Percentiles rank a stretch among this genome's conserved stretches.
Conservation (phyloP, 129 eudicot species). For the Cynara cardunculus region DNA sequence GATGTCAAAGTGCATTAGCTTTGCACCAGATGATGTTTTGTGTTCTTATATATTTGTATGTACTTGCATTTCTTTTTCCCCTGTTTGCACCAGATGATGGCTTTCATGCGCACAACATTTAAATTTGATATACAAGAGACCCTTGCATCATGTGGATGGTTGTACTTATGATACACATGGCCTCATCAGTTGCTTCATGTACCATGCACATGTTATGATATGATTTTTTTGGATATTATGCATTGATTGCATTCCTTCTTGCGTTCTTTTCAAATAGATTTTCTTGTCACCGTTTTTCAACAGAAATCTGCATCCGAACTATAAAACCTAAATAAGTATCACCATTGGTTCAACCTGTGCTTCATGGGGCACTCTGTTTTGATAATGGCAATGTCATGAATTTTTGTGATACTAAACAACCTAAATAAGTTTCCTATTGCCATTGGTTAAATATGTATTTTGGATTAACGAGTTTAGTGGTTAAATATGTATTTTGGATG, state of each 20-base stretch:
- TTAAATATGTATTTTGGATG: too few species aligned
- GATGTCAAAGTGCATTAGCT: too few species aligned
- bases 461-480: too few species aligned
- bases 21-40: too few species aligned
- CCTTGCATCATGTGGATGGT: not conserved
- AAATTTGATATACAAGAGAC: not conserved
- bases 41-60: not conserved
- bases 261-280: not conserved
- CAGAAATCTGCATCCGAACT: not conserved
- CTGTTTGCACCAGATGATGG: not conserved
- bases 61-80: not conserved
- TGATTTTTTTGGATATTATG: not conserved
- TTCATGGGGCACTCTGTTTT: conserved; percentile 2
- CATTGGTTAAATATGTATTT: too few species aligned
- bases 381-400: not conserved
- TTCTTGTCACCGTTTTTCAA: not conserved
- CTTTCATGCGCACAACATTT: not conserved
- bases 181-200: not conserved
- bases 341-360: not conserved
- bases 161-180: not conserved
- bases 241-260: not conserved
- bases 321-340: not conserved
- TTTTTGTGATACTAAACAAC: too few species aligned
- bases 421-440: not conserved
- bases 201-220: conserved; percentile 2